These are phyloP conservation scores for Metarhizium album DNA, from an alignment of 2,329 filamentous ascomycete species.

Conservation along the genomic window DNA sequence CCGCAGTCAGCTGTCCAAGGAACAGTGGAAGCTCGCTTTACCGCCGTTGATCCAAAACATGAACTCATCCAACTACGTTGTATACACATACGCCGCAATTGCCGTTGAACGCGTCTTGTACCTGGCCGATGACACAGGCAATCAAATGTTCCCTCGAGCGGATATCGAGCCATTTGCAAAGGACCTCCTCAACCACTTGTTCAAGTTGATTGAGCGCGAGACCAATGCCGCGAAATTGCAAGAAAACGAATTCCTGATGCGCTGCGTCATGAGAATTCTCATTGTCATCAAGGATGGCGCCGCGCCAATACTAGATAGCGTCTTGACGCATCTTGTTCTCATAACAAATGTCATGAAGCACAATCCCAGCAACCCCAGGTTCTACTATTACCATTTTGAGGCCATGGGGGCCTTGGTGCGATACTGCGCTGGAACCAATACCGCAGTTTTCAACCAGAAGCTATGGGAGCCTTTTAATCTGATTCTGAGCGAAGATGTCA, in stretches of 20 bases:
- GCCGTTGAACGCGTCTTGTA: slow-evolving; percentile 89
- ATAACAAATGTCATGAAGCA: slow-evolving; percentile 88
- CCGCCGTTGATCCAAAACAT: slow-evolving; percentile 85
- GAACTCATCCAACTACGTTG: slow-evolving; percentile 82
- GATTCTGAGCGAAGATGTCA: slow-evolving; percentile 71
- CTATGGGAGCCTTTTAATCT: slow-evolving; percentile 76
- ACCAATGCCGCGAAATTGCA: slow-evolving; percentile 83
- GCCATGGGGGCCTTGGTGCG: slow-evolving; percentile 76
- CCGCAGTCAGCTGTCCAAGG: slow-evolving; percentile 83
- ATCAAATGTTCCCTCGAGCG: slow-evolving; percentile 67
- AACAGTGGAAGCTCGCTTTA: slow-evolving; percentile 85
- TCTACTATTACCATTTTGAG: slow-evolving; percentile 99
- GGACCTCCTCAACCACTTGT: slow-evolving; percentile 80
- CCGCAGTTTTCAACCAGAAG: slow-evolving; percentile 64
- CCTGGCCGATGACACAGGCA: slow-evolving; percentile 63
- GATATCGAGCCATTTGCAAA: slow-evolving; percentile 75
- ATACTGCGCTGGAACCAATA: slow-evolving; percentile 54
- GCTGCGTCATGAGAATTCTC: slow-evolving; percentile 93
- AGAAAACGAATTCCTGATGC: slow-evolving; percentile 98
- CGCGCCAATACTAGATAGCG: slow-evolving; percentile 59
- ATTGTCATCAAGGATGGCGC: slow-evolving; percentile 86
- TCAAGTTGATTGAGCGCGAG: slow-evolving; percentile 82
- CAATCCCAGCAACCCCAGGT: slow-evolving; percentile 94
- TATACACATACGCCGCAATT: slow-evolving; percentile 95
- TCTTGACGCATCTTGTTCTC: slow-evolving; percentile 74